Base-by-base conservation (phyloP, 441 rosid genomes). In the Flueggea neowawraea region DNA sequence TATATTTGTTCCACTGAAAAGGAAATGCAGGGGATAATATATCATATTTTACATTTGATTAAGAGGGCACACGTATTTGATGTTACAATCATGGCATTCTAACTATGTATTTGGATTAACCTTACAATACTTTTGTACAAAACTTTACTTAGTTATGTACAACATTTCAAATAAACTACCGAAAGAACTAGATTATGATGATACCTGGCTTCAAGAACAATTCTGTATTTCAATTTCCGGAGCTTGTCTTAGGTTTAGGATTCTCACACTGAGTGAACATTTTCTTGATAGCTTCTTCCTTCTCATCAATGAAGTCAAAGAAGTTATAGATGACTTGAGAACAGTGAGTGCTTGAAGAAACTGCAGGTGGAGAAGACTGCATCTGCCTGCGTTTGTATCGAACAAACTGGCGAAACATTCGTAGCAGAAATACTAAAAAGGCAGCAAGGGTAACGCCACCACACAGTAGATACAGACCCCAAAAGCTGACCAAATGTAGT, bases 251-350 rank as follows among this genome's bases (percentile, higher is more conserved):
- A 33, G 76, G 74, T 55, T 63, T 74, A 16, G 73, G 67, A 75
- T 73, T 49, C 58, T 80, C 84, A 55, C 65, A 28, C 15, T 69
- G 72, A 47, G 64, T 61, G 63, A 78, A 80, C 74, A 79, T 68
- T 69, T 76, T 82, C 84, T 85, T 87, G 76, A 80, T 85, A 57
- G 88, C 88, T 69, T 91, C 97, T 75, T 89, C 97, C 67, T 74
- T 91, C 86, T 89, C 80, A 53, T 91, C 96, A 28, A 91, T 75
- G 69, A 91, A 89, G 66, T 89, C 69, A 8, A 89, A 70, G 53
- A 91, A 91, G 73, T 74, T 78, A 44, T 9, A 76, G 50, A 85
- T 31, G 60, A 77, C 73, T 15, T 76, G 74, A 55, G 79, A 70
- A 50, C 79, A 81, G 45, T 61, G 63, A 17, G 68, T 55, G 0